Evolutionary conservation across 192 early-diverging fungal species (phyloP).

Genomic region (Backusella tarrabulga): DNA sequence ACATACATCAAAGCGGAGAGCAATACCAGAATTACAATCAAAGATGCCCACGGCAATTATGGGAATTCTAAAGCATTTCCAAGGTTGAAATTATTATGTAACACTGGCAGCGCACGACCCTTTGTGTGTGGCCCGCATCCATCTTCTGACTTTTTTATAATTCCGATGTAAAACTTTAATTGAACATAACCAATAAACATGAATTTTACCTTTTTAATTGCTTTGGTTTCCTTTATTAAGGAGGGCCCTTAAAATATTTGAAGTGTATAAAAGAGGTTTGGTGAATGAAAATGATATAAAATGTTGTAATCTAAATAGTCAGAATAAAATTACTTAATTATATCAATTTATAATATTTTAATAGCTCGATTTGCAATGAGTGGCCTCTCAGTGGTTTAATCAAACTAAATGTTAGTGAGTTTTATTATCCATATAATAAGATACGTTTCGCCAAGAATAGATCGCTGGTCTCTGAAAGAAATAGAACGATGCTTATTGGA

Average conservation of each 20-base stretch:
- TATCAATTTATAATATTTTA: neutral
- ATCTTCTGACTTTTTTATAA: neutral
- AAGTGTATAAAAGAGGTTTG: neutral
- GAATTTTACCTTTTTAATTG: neutral
- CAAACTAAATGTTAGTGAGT: neutral
- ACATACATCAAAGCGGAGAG: neutral
- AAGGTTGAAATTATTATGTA: no score
- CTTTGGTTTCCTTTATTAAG: neutral
- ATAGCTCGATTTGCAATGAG: neutral
- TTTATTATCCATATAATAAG: neutral
- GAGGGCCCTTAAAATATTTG: neutral
- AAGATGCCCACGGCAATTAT: neutral
- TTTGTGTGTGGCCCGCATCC: neutral
- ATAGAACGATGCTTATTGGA: no score
- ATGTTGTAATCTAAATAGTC: neutral
- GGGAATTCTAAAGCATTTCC: neutral
- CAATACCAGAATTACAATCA: neutral
- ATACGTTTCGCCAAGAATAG: neutral
- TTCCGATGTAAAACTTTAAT: neutral
- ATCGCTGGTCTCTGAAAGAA: neutral
- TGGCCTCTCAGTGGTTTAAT: neutral
- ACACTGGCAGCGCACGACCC: neutral
- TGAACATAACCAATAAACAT: neutral
- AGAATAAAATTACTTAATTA: neutral
- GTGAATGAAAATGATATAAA: neutral